Base-by-base conservation (phyloP, 2,329 filamentous ascomycete genomes). In the Scopulariopsis brevicaulis region DNA sequence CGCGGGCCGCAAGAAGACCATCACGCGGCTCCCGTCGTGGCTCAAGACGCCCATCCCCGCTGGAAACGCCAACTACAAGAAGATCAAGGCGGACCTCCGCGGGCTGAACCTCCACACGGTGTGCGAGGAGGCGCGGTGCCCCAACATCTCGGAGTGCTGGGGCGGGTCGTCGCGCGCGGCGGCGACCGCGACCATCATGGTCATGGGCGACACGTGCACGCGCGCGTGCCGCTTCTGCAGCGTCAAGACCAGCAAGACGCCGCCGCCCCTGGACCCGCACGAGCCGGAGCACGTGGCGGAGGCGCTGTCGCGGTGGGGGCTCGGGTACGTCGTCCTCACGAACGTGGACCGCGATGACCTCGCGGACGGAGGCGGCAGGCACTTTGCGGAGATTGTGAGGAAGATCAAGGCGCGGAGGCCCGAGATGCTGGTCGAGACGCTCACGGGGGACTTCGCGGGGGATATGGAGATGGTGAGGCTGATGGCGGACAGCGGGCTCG, bases 181-280 rank as follows among this genome's bases (percentile, higher is more conserved):
- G 28, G 94, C 94, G 4, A 99, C 94, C 35, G 94, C 94, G 2
- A 99, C 94, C 12, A 97, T 99, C 72, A 99, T 99, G 94, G 77
- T 99, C 54, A 97, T 97, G 92, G 94, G 94, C 63, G 94, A 99
- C 71, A 97, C 93, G 10, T 99, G 94, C 73, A 99, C 94, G 20
- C 83, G 94, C 60, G 94, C 93, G 20, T 99, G 94, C 73, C 84
- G 94, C 57, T 99, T 99, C 78, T 99, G 94, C 80, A 90, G 87
- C 63, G 94, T 99, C 56, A 97, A 97, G 80, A 99, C 94, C 3
- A 86, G 77, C 59, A 85, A 88, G 51, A 74, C 77, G 1, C 85
- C 90, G 14, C 74, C 86, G 50, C 89, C 94, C 12, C 80, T 99
- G 55, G 94, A 99, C 70, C 89, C 90, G 1, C 93, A 97, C 72